Base-by-base conservation (phyloP, 176 grass and related monocot species). In the Pontederia crassipes region DNA sequence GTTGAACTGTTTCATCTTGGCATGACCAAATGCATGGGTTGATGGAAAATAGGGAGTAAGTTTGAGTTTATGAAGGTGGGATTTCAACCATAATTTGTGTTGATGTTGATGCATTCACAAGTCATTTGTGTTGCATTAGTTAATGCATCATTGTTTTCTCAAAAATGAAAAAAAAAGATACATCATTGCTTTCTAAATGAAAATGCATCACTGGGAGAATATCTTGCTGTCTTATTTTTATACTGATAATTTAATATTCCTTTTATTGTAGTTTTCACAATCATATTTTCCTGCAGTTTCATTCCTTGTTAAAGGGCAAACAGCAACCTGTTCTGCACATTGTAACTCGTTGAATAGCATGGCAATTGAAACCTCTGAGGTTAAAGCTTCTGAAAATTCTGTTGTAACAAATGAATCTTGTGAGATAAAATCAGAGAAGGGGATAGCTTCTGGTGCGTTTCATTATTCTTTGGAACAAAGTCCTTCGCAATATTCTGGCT, bases 231-330 rank as follows among this genome's bases (percentile, higher is more conserved):
- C 1, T 40, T 40, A 40, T 40, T 40, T 7, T 40, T 40, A 40
- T 40, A 40, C 32, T 40, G 32, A 40, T 40, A 3, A 40, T 18
- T 65, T 82, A 52, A 47, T 14, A 14, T 79, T 71, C 9, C 40
- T 71, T 70, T 24, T 28, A 71, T 65, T 4, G 0, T 46, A 15
- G 32, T 67, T 52, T 32, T 72, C 45, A 45, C 2, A 64, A 72
- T 20, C 55, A 55, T 74, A 49, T 45, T 17, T 62, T 72, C 52
- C 32, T 76, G 52, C 80, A 87, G 90, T 90, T 58, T 90, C 90
- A 61, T 87, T 95, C 49, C 78, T 95, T 16, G 57, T 49, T 28
- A 97, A 83, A 76, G 73, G 80, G 51, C 74, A 78, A 81, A 61
- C 28, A 47, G 6, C 32, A 40, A 40, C 4, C 6, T 40, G 11